These are phyloP conservation scores for Dunaliella primolecta DNA, from an alignment of 139 green algal species.

Conservation along the genomic window DNA sequence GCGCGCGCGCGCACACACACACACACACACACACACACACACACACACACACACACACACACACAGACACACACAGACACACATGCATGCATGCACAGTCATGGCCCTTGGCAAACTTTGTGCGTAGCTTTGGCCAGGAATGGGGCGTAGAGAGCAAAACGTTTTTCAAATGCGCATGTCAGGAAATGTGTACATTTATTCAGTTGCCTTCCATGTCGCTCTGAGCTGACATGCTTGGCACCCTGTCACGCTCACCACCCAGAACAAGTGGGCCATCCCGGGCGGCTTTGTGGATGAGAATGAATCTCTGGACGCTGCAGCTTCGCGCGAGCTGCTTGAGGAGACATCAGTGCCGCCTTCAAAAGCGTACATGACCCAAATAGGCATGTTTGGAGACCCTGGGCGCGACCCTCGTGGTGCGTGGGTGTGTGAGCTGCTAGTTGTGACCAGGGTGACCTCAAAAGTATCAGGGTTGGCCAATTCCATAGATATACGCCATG, in stretches of 20 bases:
- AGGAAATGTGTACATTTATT: background rate
- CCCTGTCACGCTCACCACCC: background rate
- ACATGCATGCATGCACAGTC: background rate
- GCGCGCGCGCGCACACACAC: no score
- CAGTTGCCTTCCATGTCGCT: background rate
- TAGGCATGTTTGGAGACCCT: conserved; percentile 80
- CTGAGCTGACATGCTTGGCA: background rate
- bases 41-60: background rate
- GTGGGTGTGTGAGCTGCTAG: background rate
- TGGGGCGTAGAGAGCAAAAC: no score
- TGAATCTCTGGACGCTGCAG: conserved; percentile 70
- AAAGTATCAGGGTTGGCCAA: no score
- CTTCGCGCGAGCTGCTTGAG: conserved; percentile 79
- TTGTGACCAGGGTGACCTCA: no score
- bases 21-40: background rate
- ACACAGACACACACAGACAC: background rate
- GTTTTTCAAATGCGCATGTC: background rate
- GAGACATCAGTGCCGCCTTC: conserved; percentile 73
- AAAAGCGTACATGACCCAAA: conserved; percentile 44
- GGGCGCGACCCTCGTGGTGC: conserved; percentile 72
- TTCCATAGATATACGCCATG: no score
- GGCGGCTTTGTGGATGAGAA: conserved; percentile 86
- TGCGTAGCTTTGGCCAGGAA: no score
- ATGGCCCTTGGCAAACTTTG: no score
- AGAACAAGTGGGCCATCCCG: conserved; percentile 78